Base-by-base conservation (phyloP, 179 eudicot genomes). In the Amaranthus tricolor region DNA sequence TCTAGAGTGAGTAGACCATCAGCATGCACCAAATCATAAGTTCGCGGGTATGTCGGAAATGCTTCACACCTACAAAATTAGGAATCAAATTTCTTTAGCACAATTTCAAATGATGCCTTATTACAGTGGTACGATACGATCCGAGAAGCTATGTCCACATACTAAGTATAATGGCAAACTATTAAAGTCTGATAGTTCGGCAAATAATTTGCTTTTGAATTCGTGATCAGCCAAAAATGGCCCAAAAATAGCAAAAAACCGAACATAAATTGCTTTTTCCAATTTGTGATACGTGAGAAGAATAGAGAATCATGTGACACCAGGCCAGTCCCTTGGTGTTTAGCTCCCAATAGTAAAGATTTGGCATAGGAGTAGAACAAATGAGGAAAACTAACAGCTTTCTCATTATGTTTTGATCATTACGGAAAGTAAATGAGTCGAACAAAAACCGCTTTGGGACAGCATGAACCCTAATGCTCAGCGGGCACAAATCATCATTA, bases 1-100 rank as follows among this genome's bases (percentile, higher is more conserved):
- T 88, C 89, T 71, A 90, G 89, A 62, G 99, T 81, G 67, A 96
- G 85, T 75, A 96, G 84, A 77, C 96, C 97, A 72, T 90, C 86
- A 48, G 93, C 99, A 83, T 96, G 99, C 56, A 96, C 94, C 86
- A 96, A 67, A 81, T 96, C 99, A 74, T 94, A 96, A 60, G 97
- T 91, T 75, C 98, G 92, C 48, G 99, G 97, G 73, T 96, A 96
- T 9, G 97, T 81, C 66, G 99, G 99, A 77, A 96, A 96, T 64
- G 97, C 89, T 85, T 94, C 98, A 85, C 99, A 96, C 98, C 99
- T 96, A 74, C 65, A 78, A 58, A 75, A 51, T 44, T 49, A 58
- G 21, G 52, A 72, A 15, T 19, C 8, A 71, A 6, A 1, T 10
- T 47, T 57, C 53, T 13, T 65, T 63, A 80, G 50, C 45, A 71